Conservation (phyloP, 371 early-diverging fungal species). For the Mucor saturninus region DNA sequence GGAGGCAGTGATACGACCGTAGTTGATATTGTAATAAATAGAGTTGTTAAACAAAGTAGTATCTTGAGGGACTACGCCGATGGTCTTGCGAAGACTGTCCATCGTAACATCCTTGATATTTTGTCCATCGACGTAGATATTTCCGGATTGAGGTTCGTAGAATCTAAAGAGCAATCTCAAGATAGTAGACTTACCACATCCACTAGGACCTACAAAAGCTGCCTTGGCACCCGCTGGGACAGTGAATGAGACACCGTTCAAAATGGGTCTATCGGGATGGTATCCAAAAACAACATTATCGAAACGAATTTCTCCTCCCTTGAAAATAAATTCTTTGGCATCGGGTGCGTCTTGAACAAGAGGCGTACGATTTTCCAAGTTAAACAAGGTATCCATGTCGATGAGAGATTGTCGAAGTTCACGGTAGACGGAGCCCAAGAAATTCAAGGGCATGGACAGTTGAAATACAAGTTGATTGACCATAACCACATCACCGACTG, state of each 20-base stretch:
- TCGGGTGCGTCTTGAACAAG: conserved; percentile 58
- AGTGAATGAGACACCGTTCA: conserved; percentile 78
- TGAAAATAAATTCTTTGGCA: conserved; percentile 57
- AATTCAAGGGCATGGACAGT: conserved; percentile 92
- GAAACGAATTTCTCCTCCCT: conserved; percentile 77
- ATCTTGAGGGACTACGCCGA: conserved; percentile 92
- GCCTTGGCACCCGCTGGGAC: conserved; percentile 89
- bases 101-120: conserved; percentile 71
- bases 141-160: conserved; percentile 80
- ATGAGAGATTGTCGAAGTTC: conserved; percentile 91
- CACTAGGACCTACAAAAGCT: conserved; percentile 96
- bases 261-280: conserved; percentile 71
- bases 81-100: conserved; percentile 72
- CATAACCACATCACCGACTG: conserved; percentile 97
- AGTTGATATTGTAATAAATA: conserved; percentile 83
- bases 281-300: conserved; percentile 92
- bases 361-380: conserved; percentile 70
- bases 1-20: conserved; percentile 67
- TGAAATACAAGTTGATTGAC: conserved; percentile 96
- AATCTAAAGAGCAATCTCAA: conserved; percentile 84
- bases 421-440: conserved; percentile 96
- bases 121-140: conserved; percentile 80
- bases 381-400: conserved; percentile 96
- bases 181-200: conserved; percentile 91
- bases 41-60: conserved; percentile 86